These are phyloP conservation scores for Cryptococcus amylolentus DNA, from an alignment of 1,284 basidiomycete genomes.

Conservation along the genomic window DNA sequence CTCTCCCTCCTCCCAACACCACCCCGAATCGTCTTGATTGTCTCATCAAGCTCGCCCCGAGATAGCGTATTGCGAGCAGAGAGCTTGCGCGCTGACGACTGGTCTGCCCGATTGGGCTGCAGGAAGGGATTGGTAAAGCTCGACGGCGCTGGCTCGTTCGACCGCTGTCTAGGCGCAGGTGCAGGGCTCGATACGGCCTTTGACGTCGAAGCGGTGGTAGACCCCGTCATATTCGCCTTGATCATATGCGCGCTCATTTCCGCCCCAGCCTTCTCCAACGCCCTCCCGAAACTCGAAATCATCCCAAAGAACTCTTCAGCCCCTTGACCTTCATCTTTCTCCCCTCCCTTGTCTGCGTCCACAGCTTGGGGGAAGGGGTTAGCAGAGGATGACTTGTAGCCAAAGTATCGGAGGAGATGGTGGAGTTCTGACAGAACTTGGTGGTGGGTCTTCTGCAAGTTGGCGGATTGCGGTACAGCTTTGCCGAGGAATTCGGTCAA, in stretches of 20 bases:
- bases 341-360: neutral
- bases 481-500: constrained; percentile 66
- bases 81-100: neutral
- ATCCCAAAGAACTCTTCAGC: constrained; percentile 75
- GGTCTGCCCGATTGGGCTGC: neutral
- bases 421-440: constrained; percentile 61
- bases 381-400: constrained; percentile 54
- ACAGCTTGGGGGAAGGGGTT: neutral
- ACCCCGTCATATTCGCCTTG: constrained; percentile 1
- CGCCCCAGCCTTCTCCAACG: constrained; percentile 70
- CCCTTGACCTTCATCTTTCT: constrained; percentile 59
- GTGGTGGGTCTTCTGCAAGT: constrained; percentile 61
- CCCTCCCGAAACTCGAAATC: constrained; percentile 67
- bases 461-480: constrained; percentile 57
- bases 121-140: neutral
- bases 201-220: neutral
- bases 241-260: constrained; percentile 57
- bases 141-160: neutral
- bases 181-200: neutral
- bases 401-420: constrained; percentile 65
- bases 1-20: constrained; percentile 60
- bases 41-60: constrained; percentile 73
- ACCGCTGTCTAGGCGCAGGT: neutral
- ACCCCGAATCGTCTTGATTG: constrained; percentile 71
- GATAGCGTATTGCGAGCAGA: constrained; percentile 55